Conservation (phyloP, 2,329 filamentous ascomycete genomes). For the Knufia fluminis region DNA sequence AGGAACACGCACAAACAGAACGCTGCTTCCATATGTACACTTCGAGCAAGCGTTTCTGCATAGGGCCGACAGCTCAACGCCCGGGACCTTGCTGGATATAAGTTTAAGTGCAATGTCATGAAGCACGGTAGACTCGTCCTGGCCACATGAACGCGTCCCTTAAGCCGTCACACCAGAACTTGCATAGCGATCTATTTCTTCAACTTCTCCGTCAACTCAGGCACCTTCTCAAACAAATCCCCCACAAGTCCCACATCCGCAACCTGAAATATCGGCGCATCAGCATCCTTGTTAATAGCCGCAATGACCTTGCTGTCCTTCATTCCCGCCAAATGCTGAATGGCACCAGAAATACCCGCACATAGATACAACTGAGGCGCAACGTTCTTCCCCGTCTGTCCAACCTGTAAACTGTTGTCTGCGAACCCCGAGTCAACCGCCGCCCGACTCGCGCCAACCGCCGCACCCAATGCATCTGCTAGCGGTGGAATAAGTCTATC, state of each 20-base stretch:
- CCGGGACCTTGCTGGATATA: no score
- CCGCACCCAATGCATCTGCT: constrained; percentile 86
- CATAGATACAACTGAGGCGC: constrained; percentile 92
- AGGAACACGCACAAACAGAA: no score
- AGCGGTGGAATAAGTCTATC: constrained; percentile 85
- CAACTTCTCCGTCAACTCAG: constrained; percentile 91
- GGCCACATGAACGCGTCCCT: no score
- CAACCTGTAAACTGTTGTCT: constrained; percentile 96
- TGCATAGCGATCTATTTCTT: constrained; percentile 46
- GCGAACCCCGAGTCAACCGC: constrained; percentile 96
- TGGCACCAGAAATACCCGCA: constrained; percentile 91
- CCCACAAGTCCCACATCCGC: constrained; percentile 93
- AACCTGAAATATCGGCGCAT: constrained; percentile 97
- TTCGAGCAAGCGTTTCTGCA: no score
- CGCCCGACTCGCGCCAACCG: constrained; percentile 86
- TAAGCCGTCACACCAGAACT: no score
- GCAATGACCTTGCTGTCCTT: constrained; percentile 99
- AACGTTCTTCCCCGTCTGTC: constrained; percentile 97
- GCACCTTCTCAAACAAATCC: constrained; percentile 90
- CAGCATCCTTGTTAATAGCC: constrained; percentile 93
- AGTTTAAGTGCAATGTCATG: no score
- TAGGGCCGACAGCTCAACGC: no score
- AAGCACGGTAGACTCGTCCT: no score
- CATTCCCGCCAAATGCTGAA: constrained; percentile 98
- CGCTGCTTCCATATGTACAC: no score